Conservation (phyloP, 176 grass and related monocot species). For the barley (Hordeum vulgare) region DNA sequence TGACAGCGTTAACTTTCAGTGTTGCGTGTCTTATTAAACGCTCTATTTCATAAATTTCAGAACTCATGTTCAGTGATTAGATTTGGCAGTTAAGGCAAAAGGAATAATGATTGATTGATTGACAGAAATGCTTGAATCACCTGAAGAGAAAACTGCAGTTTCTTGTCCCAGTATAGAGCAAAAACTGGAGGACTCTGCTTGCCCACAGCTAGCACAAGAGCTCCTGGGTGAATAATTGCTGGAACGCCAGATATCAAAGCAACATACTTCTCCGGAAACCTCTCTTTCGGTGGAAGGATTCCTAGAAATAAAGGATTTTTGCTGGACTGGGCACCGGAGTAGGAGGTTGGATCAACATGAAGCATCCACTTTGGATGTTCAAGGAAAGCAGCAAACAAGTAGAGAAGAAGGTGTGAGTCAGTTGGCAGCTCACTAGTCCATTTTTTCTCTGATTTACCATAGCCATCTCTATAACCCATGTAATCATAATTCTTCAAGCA, state of each 20-base stretch:
- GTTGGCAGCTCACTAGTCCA: constrained; percentile 83
- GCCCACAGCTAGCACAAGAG: constrained; percentile 75
- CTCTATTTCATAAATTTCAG: background rate
- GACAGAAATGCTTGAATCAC: constrained; percentile 29
- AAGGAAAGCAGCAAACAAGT: constrained; percentile 91
- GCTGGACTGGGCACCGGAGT: constrained; percentile 84
- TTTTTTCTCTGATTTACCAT: constrained; percentile 68
- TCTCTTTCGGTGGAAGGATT: constrained; percentile 91
- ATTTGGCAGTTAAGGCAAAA: background rate
- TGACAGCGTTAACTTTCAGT: background rate
- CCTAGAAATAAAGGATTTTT: constrained; percentile 97
- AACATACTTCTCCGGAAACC: constrained; percentile 95
- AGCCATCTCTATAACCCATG: constrained; percentile 59
- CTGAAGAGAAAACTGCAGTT: constrained; percentile 96
- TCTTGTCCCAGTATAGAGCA: constrained; percentile 95
- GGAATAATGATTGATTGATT: background rate
- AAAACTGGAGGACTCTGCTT: constrained; percentile 79
- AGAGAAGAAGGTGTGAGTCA: constrained; percentile 81
- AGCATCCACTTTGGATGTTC: constrained; percentile 99
- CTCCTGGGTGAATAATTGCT: constrained; percentile 85
- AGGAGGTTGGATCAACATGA: constrained; percentile 85
- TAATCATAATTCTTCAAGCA: constrained; percentile 92
- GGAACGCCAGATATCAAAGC: constrained; percentile 80
- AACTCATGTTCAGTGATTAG: background rate
- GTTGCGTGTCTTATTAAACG: background rate